Base-by-base conservation (phyloP, 805 yeast species). In the Starmerella cellae region DNA sequence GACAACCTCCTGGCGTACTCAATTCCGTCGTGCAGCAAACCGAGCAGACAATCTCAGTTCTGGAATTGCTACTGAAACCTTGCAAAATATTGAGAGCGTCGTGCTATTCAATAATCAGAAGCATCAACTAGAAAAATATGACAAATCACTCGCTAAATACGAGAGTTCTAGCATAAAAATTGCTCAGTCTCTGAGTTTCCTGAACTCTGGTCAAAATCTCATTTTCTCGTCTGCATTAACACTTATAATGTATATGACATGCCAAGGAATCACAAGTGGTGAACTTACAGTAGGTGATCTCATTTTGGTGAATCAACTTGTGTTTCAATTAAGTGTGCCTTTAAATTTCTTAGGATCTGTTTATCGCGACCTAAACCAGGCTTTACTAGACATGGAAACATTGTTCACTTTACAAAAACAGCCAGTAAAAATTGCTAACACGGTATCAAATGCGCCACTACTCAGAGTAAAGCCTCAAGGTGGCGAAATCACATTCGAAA, bases 221-320 rank as follows among this genome's bases (percentile, higher is more conserved):
- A 79, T 80, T 19, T 80, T 80, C 63, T 82, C 96, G 0, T 62
- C 82, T 32, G 97, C 98, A 1, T 66, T 91, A 49, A 91, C 98
- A 1, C 82, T 78, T 2, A 91, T 91, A 93, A 91, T 91, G 98
- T 91, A 82, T 60, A 79, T 91, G 94, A 96, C 95, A 14, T 83
- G 95, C 55, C 75, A 77, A 42, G 97, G 97, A 22, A 91, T 91
- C n/a, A 76, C 84, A 13, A 61, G 72, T 2, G 95, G 95, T 0
- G 61, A 74, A 0, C 65, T 91, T 42, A 79, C 93, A 1, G 96
- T 91, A 18, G 98, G 98, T 52, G 98, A 91, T 59, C 68, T 91
- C 56, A 97, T 91, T 18, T 67, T 91, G 46, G 88, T 91, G 50
- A 91, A 91, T 62, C 98, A 91, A 64, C 70, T 91, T 43, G 97